phyloP scores from a whole-genome alignment of 768 basidiomycete species.

The Butyriboletus loyo region DNA sequence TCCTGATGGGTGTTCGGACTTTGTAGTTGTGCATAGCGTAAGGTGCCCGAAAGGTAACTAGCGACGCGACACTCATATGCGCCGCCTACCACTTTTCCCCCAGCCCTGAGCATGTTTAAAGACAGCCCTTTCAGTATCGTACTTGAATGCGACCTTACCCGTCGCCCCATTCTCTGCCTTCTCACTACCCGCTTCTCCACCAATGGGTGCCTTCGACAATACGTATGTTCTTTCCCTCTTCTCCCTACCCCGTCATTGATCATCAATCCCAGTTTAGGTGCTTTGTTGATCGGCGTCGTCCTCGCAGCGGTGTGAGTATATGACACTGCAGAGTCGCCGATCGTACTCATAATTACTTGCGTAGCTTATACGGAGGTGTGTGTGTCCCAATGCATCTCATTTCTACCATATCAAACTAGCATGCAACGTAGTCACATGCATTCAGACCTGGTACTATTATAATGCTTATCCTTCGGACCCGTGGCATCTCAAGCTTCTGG shows the following conservation, averaged over 20 bases:
- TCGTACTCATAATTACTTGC: not conserved
- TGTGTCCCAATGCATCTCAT: constrained; percentile 19
- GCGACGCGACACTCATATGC: no score
- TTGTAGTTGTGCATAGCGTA: no score
- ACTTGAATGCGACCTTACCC: not conserved
- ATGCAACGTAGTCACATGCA: constrained; percentile 48
- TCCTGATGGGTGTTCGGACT: no score
- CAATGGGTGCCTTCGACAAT: constrained; percentile 30
- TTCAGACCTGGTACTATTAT: constrained; percentile 59
- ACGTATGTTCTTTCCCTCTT: constrained; percentile 30
- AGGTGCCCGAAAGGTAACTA: no score
- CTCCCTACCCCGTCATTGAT: not conserved
- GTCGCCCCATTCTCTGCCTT: not conserved
- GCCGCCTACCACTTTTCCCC: no score
- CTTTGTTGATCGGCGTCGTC: constrained; percentile 51
- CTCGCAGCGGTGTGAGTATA: constrained; percentile 47
- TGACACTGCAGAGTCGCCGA: constrained; percentile 1
- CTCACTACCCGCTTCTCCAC: not conserved
- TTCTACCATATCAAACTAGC: constrained; percentile 2
- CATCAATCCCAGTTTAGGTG: constrained; percentile 41
- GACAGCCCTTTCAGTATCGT: constrained; percentile 6
- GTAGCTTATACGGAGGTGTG: constrained; percentile 54
- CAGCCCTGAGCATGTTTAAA: no score
- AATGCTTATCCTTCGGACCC: constrained; percentile 46
- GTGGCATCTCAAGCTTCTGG: constrained; percentile 50